Base-by-base conservation (phyloP, 176 grass and related monocot genomes). In the Saccharum spontaneum region DNA sequence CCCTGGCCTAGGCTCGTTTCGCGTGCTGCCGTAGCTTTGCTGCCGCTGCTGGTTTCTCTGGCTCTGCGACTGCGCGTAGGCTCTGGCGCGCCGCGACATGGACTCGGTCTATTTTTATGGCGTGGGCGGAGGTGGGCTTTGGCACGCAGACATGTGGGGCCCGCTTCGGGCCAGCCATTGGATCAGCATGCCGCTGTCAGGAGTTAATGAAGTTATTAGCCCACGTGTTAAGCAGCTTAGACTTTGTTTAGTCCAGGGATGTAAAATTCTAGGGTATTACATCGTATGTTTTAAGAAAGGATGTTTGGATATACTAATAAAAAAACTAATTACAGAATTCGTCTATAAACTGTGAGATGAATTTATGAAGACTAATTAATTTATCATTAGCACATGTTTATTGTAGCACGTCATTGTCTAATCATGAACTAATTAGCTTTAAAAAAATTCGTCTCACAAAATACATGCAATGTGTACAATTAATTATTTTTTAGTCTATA, bases 71-170 rank as follows among this genome's bases (percentile, higher is more conserved):
- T 59, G 28, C 28, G 46, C 16, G 15, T 10, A 30, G 13, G 71
- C 44, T 39, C 22, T 26, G 30, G 45, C 18, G 45, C 18, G 31
- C 23, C 49, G 57, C 65, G 83, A 45, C 84, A 79, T 63, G 85
- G 81, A 80, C 80, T 62, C 46, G 75, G 85, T 75, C 75, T 49
- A 71, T 62, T 74, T 87, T 87, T 87, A 79, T 83, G 68, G 75
- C 69, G 80, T 68, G 84, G 89, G 68, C 17, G 64, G 24, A 34
- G 10, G 10, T 16, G 55, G 48, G 75, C 2, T 15, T 8, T n/a
- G 78, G 16, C 28, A 71, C 24, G 38, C 73, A 46, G 88, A 73
- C 84, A 18, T 1, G 79, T n/a, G 46, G 84, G 77, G 1, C 79
- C 79, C 1, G 7, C 1, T 4, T 8, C 44, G 5, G 26, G 7